Evolutionary conservation across 2,329 filamentous ascomycete species (phyloP), one percentile per base, ranked within the genome.

Genomic region (Scopulariopsis brevicaulis): DNA sequence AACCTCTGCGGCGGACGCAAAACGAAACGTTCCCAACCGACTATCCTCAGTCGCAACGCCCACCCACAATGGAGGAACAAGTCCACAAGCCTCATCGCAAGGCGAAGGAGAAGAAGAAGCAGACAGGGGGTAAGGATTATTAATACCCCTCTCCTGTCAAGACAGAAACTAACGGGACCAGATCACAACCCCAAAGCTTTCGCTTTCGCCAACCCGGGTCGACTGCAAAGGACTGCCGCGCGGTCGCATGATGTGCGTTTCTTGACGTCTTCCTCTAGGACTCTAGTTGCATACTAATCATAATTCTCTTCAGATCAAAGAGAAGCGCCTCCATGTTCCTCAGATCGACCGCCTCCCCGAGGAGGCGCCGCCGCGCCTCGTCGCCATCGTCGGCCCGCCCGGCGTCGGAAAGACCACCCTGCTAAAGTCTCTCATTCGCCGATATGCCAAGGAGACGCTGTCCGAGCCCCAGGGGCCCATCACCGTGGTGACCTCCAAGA

Each of bases 371-470:
- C 94, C 94, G 59, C 84, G 95, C 60, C 85, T 99, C 59, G 93
- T 97, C 65, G 85, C 90, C 61, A 92, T 99, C 60, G 92, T 97
- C 68, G 95, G 94, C 57, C 94, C 94, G 58, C 90, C 94, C 1
- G 94, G 94, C 60, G 93, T 92, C 54, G 94, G 93, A 65, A 97
- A 97, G 77, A 96, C 93, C 2, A 97, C 93, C 0, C 79, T 97
- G 43, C 84, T 97, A 69, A 99, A 97, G 71, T 96, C 92, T 14
- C 78, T 99, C 60, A 89, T 99, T 66, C 86, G 90, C 64, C 82
- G 94, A 70, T 97, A 97, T 75, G 90, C 94, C 53, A 99, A 99
- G 70, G 94, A 99, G 70, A 93, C 90, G 0, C 82, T 99, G 48
- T 87, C 90, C 34, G 86, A 93, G 35, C 94, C 94, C 1, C 87